Evolutionary conservation across 2,329 filamentous ascomycete species (phyloP).

Genomic region (Calycina marina): DNA sequence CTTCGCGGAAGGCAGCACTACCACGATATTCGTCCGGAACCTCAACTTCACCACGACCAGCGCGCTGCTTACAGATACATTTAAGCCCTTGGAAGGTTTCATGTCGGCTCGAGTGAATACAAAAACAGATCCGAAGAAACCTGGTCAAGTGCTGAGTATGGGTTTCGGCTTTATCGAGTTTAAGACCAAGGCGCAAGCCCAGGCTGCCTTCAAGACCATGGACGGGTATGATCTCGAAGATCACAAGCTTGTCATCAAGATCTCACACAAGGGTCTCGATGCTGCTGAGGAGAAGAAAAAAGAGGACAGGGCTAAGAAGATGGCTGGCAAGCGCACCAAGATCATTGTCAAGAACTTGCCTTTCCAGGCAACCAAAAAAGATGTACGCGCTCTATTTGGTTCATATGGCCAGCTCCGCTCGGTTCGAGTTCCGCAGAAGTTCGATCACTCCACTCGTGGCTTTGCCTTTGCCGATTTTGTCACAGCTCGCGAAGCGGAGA

Average conservation of each 20-base stretch:
- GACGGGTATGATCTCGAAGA: conserved; percentile 77
- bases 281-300: conserved; percentile 75
- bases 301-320: conserved; percentile 72
- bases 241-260: conserved; percentile 72
- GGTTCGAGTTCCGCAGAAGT: conserved; percentile 89
- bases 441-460: conserved; percentile 74
- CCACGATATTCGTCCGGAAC: conserved; percentile 88
- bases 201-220: conserved; percentile 72
- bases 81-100: conserved; percentile 74
- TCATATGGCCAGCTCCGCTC: conserved; percentile 86
- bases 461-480: conserved; percentile 97
- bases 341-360: conserved; percentile 97
- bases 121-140: conserved; percentile 81
- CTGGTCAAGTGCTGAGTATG: conserved; percentile 83
- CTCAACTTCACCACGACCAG: conserved; percentile 84
- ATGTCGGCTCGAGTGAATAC: conserved; percentile 83
- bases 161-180: conserved; percentile 95
- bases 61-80: conserved; percentile 58
- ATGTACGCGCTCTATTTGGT: conserved; percentile 71
- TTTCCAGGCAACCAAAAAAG: conserved; percentile 89
- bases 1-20: conserved; percentile 44
- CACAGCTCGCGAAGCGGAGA: conserved; percentile 75
- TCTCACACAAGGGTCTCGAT: conserved; percentile 76
- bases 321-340: conserved; percentile 66
- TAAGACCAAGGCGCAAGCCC: conserved; percentile 59